A percentile compares a stretch with the other conserved stretches of the same genome.
phyloP scores from a whole-genome alignment of 495 filamentous ascomycete species.

The Glonium stellatum region DNA sequence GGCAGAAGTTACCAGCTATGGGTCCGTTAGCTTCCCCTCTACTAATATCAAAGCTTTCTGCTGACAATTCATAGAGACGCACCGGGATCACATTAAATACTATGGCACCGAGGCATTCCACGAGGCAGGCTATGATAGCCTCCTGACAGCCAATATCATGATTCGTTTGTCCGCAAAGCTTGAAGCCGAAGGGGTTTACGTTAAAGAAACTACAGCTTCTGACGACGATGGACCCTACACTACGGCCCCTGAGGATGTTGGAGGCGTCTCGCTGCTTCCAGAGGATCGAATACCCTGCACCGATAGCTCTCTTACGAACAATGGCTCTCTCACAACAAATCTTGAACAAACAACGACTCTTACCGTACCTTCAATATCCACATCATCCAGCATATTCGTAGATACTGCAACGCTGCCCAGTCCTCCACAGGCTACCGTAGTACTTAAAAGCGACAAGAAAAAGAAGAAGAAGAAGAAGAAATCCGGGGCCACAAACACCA shows the following conservation, averaged over 20 bases:
- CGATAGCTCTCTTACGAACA: not conserved
- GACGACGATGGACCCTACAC: conserved; percentile 4
- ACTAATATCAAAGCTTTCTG: not conserved
- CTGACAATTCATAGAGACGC: conserved; percentile 29
- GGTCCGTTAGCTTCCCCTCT: conserved; percentile 34
- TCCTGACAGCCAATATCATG: conserved; percentile 59
- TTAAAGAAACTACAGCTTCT: not conserved
- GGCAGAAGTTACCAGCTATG: conserved; percentile 41
- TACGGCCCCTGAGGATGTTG: conserved; percentile 8
- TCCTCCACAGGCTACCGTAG: not conserved
- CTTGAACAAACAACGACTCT: not conserved
- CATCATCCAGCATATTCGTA: not conserved
- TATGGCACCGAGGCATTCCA: conserved; percentile 42
- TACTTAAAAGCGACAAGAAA: conserved; percentile 17
- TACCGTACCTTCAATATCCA: not conserved
- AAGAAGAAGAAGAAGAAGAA: conserved; percentile 26
- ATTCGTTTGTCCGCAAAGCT: conserved; percentile 54
- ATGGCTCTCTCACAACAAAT: not conserved
- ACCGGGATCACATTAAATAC: conserved; percentile 46
- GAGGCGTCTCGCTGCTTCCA: not conserved
- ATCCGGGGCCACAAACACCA: conserved; percentile 5
- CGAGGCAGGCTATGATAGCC: conserved; percentile 70
- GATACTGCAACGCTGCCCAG: not conserved
- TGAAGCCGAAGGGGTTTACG: conserved; percentile 30
- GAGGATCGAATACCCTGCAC: not conserved